phyloP scores from a whole-genome alignment of 805 yeast genomes.

The Yarrowia osloensis region DNA sequence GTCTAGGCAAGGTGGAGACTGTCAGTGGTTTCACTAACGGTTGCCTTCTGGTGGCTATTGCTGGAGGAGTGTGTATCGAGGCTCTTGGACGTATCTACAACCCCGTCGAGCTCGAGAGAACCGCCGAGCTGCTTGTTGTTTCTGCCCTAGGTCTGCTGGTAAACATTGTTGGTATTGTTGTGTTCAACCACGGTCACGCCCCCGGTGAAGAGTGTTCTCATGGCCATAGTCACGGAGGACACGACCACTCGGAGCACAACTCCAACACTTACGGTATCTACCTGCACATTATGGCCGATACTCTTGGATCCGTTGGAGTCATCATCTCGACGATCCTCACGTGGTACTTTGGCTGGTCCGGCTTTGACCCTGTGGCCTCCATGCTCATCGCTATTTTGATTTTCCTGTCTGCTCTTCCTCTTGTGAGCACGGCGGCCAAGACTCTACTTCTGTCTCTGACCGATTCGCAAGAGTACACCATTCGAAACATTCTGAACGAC shows the following conservation, averaged over 20 bases:
- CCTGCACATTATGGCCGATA: slow-evolving; percentile 90
- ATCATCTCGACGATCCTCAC: slow-evolving; percentile 85
- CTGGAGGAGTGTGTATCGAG: slow-evolving; percentile 83
- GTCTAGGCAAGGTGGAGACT: slow-evolving; percentile 80
- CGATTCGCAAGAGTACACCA: slow-evolving; percentile 57
- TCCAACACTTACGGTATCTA: slow-evolving; percentile 93
- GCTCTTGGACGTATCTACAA: slow-evolving; percentile 76
- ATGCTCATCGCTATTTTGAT: slow-evolving; percentile 80
- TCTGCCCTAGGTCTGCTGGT: slow-evolving; percentile 83
- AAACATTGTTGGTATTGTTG: slow-evolving; percentile 88
- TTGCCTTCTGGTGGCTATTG: slow-evolving; percentile 80
- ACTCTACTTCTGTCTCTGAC: slow-evolving; percentile 66
- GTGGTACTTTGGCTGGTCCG: slow-evolving; percentile 66
- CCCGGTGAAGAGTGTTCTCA: slow-evolving; percentile 48
- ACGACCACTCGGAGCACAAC: slow-evolving; percentile 43
- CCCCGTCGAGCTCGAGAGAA: slow-evolving; percentile 76
- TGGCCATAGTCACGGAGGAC: slow-evolving; percentile 44
- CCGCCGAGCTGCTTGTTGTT: slow-evolving; percentile 82
- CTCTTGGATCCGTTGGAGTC: slow-evolving; percentile 95
- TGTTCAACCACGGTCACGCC: slow-evolving; percentile 83
- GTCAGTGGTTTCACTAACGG: slow-evolving; percentile 96
- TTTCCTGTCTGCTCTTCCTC: slow-evolving; percentile 78
- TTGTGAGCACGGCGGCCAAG: slow-evolving; percentile 76
- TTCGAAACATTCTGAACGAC: slow-evolving; percentile 68
- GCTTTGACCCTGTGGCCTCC: slow-evolving; percentile 93